Conservation (phyloP, 805 yeast species). For the Saturnispora sekii region DNA sequence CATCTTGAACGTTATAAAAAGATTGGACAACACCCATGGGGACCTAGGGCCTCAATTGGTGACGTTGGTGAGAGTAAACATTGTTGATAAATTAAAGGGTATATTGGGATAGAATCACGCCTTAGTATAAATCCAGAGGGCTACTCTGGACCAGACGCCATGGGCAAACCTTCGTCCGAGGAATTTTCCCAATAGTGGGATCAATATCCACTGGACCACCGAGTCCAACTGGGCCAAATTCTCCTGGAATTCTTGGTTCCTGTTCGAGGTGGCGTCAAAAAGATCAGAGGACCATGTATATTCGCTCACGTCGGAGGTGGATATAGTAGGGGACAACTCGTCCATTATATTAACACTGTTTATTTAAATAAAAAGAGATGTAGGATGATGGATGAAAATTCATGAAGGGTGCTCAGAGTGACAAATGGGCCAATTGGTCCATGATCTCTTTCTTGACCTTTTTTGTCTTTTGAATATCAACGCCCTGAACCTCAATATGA, state of each 20-base stretch:
- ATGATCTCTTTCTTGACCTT: conserved; percentile 4
- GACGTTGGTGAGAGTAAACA: conserved; percentile 21
- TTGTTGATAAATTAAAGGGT: conserved; percentile 23
- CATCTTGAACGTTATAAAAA: conserved; percentile 18
- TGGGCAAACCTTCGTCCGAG: conserved; percentile 54
- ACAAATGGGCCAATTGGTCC: conserved; percentile 7
- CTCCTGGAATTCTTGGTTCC: conserved; percentile 6
- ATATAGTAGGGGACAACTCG: conserved; percentile 20
- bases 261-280: conserved; percentile 3
- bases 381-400: neutral
- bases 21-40: neutral
- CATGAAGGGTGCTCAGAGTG: neutral
- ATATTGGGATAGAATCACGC: conserved; percentile 10
- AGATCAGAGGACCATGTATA: conserved; percentile 9
- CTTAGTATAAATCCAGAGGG: conserved; percentile 9
- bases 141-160: conserved; percentile 24
- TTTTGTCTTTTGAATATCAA: conserved; percentile 12
- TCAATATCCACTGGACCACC: conserved; percentile 47
- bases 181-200: conserved; percentile 60
- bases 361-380: conserved; percentile 21
- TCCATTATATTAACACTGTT: conserved; percentile 71
- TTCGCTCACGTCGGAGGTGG: conserved; percentile 3
- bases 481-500: conserved; percentile 78
- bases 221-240: conserved; percentile 42
- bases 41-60: conserved; percentile 12